Percentiles rank a stretch among this genome's conserved stretches.
These are phyloP conservation scores for Amanita jacksonii DNA, from an alignment of 768 basidiomycete genomes.

Conservation along the genomic window DNA sequence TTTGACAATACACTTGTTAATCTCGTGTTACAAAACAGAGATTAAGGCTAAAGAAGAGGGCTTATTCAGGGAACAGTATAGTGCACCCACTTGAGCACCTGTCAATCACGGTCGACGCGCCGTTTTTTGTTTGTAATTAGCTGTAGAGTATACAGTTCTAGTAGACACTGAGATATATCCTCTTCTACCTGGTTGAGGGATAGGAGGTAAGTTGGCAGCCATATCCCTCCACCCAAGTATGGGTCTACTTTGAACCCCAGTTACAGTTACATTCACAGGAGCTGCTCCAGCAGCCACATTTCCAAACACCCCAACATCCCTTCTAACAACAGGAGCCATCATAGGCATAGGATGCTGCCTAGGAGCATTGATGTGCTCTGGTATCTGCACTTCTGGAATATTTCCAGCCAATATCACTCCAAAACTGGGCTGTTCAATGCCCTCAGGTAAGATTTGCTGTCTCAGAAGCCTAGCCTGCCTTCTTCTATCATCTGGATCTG, in stretches of 20 bases:
- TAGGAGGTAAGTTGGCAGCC: neutral
- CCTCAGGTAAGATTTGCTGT: neutral
- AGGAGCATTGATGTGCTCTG: neutral
- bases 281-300: neutral
- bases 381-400: conserved; percentile 1
- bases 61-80: conserved; percentile 26
- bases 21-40: conserved; percentile 28
- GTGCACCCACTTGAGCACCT: no score
- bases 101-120: no score
- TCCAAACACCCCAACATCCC: neutral
- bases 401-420: neutral
- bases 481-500: neutral
- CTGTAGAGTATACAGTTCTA: no score
- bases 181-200: neutral
- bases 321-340: neutral
- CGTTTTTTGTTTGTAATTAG: no score
- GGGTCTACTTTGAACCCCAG: no score
- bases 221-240: neutral
- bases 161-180: no score
- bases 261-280: no score
- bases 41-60: conserved; percentile 60
- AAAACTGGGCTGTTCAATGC: conserved; percentile 1
- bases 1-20: no score
- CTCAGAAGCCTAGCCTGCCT: neutral
- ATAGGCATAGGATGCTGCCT: neutral